Percentiles rank a stretch among this genome's conserved stretches.
phyloP scores from a whole-genome alignment of 306 rosid genomes.

The Sicyos baderoa region DNA sequence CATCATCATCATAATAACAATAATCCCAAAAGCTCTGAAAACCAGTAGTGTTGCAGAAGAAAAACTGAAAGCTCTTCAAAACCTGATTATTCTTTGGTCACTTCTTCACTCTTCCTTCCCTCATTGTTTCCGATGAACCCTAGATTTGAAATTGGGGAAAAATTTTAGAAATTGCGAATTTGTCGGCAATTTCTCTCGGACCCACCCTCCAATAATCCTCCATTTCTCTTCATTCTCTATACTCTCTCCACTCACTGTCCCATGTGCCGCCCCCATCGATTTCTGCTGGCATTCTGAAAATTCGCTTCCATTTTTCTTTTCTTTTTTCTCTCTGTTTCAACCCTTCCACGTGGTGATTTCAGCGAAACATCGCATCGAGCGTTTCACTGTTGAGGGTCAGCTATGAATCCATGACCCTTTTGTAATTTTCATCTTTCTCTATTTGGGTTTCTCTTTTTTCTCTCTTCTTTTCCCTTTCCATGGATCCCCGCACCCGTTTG shows the following conservation, averaged over 20 bases:
- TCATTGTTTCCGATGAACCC: constrained; percentile 7
- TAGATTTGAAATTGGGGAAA: background rate
- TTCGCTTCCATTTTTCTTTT: background rate
- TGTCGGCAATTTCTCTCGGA: constrained; percentile 43
- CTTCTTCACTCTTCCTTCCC: constrained; percentile 25
- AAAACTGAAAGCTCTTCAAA: background rate
- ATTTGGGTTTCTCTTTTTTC: constrained; percentile 8
- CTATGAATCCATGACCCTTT: constrained; percentile 20
- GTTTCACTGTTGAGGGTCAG: constrained; percentile 1
- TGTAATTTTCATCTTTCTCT: constrained; percentile 19
- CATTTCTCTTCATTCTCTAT: constrained; percentile 15
- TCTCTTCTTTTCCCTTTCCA: constrained; percentile 24
- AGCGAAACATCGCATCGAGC: constrained; percentile 14
- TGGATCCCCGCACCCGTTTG: constrained; percentile 75
- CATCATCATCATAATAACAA: background rate
- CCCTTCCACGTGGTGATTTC: constrained; percentile 15
- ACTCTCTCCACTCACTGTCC: constrained; percentile 24
- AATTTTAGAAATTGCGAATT: constrained; percentile 8
- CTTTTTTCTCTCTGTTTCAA: constrained; percentile 29
- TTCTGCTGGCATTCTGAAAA: constrained; percentile 22
- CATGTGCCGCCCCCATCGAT: constrained; percentile 48
- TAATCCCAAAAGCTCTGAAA: background rate
- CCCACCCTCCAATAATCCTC: constrained; percentile 49
- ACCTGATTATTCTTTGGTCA: constrained; percentile 46
- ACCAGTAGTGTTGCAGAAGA: constrained; percentile 21